Evolutionary conservation across 2,329 filamentous ascomycete genomes (phyloP), one percentile per base, ranked within the genome.

Genomic region (Neopestalotiopsis clavispora): DNA sequence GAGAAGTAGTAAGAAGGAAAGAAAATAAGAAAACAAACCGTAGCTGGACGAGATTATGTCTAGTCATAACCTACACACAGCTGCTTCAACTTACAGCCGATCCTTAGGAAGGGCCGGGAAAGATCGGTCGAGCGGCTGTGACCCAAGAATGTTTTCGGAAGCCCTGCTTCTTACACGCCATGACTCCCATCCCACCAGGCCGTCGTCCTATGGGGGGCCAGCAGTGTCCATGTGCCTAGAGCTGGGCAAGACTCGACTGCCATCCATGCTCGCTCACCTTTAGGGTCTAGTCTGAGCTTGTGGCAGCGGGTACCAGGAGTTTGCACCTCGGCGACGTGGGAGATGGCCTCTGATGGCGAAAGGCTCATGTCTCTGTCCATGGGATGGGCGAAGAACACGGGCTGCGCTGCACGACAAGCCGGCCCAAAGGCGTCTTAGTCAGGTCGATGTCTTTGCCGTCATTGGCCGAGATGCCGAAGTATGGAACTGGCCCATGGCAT

Each of bases 391-490:
- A 65, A 49, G 67, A 72, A 71, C 23, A 28, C 23, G 23, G 23
- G 23, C 23, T 28, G 3, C 23, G 34, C 34, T 38, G 34, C 34
- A 38, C 34, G 72, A 71, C 72, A 38, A 45, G 34, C 80, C 80
- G 80, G 80, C 76, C 80, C 76, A 81, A 81, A 74, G 80, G 80
- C 74, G 68, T 68, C 66, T 70, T 69, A 73, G 70, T 72, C 69
- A 71, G 34, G 72, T 65, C 73, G 68, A 59, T 66, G 71, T 62
- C 74, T 68, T 68, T 71, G 77, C 80, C 79, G 78, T 79, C 78
- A 83, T 84, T 84, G 83, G 81, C 80, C 83, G 80, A 84, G 79
- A 80, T 83, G 76, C 84, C 83, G 83, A 78, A 72, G 34, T 5
- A 38, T 38, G 34, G 72, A 70, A 65, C 20, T 63, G 20, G 34